Base-by-base conservation (phyloP, 2,329 filamentous ascomycete species). In the Calonectria fujianensis region DNA sequence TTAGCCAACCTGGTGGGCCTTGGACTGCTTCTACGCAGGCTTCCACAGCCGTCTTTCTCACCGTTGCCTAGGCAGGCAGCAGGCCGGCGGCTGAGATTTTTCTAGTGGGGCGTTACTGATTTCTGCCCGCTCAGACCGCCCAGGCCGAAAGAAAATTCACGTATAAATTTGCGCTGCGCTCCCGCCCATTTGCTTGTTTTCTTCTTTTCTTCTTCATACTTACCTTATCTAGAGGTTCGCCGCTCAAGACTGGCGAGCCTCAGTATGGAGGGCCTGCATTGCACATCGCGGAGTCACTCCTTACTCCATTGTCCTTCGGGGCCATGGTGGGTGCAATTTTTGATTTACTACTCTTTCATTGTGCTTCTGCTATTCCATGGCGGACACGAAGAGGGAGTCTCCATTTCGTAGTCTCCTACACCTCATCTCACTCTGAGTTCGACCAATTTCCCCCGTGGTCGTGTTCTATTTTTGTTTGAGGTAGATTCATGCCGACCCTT, bases 361-460 rank as follows among this genome's bases (percentile, higher is more conserved):
- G 76, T 86, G 84, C 32, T 24, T 37, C 57, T 61, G 57, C 57
- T 37, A 13, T 37, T 24, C 14, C 6, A 24, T 37, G 57, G 57
- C 32, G 57, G 57, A 27, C 57, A 61, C 57, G 57, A 61, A 32
- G 35, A 69, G n/a, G 45, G 57, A 61, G 57, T 59, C 32, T 7
- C 5, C 2, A 32, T 35, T 37, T 0, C 45, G 18, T 20, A 45
- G 6, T 3, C 29, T 9, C 27, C 37, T 3, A 9, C 72, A 82
- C 91, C 92, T 94, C 93, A 90, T 90, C 93, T 94, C 94, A 96
- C 94, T 95, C 94, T 94, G 94, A 94, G 89, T 91, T 90, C 88
- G 90, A 92, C 91, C 89, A 86, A 85, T 61, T 86, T 87, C 85
- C 89, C 82, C 91, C 87, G 88, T 95, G 93, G 93, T 92, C 87